Evolutionary conservation across 1,139 yeast species (phyloP).

Genomic region (Magnusiomyces sp.): DNA sequence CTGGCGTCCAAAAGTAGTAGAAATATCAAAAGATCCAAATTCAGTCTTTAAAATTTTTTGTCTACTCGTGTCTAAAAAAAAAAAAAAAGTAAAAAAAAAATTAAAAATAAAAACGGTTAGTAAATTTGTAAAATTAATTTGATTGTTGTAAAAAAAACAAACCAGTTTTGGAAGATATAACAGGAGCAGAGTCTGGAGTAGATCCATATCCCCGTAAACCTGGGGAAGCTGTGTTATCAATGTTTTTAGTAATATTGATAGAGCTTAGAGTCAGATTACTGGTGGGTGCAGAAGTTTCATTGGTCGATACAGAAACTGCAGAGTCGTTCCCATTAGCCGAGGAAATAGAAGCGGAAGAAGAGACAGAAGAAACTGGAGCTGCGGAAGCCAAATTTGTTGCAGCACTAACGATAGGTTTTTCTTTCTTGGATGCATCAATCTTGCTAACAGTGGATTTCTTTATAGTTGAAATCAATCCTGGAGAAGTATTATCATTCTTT

Average conservation of each 20-base stretch:
- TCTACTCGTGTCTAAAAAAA: constrained; percentile 24
- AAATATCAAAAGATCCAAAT: constrained; percentile 24
- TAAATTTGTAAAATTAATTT: not conserved
- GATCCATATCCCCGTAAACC: not conserved
- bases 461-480: too few relatives aligned
- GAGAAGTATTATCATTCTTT: too few relatives aligned
- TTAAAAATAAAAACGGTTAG: not conserved
- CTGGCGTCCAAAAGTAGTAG: constrained; percentile 24
- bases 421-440: too few relatives aligned
- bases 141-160: not conserved
- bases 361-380: too few relatives aligned
- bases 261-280: not conserved
- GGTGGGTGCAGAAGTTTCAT: not conserved
- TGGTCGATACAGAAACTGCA: not conserved
- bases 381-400: too few relatives aligned
- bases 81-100: not conserved
- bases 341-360: too few relatives aligned
- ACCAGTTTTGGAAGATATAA: not conserved
- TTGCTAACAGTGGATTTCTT: too few relatives aligned
- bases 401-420: too few relatives aligned
- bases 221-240: not conserved
- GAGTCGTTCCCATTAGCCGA: not conserved
- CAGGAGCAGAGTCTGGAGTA: not conserved
- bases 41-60: constrained; percentile 33
- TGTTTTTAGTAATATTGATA: not conserved